Conservation (phyloP, 176 grass and related monocot species). For the Metroxylon sagu region DNA sequence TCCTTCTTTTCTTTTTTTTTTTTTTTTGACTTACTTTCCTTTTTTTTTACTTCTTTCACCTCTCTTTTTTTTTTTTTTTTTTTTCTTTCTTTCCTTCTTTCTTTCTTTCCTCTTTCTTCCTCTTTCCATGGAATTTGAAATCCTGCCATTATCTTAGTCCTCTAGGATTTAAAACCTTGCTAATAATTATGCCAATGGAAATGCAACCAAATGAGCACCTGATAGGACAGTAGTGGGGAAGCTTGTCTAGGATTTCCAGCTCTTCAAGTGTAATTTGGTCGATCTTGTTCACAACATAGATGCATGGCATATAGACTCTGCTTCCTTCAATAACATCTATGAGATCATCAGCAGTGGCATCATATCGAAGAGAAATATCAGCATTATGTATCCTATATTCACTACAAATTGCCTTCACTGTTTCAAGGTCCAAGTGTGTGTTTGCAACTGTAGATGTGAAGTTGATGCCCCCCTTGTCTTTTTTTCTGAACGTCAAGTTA, state of each 20-base stretch:
- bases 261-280: conserved; percentile 97
- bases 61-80: no score
- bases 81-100: no score
- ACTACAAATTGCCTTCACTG: conserved; percentile 88
- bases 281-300: conserved; percentile 93
- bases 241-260: conserved; percentile 93
- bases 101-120: no score
- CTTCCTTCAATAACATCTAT: conserved; percentile 98
- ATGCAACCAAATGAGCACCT: conserved; percentile 22
- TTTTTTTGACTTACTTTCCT: no score
- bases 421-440: conserved; percentile 88
- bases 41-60: no score
- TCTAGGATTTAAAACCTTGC: no score
- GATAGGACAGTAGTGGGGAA: conserved; percentile 95
- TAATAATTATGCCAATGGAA: no score
- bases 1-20: no score
- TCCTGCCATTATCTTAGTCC: no score
- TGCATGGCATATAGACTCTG: conserved; percentile 89
- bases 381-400: conserved; percentile 99
- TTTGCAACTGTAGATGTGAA: conserved; percentile 88
- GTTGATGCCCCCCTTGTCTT: conserved; percentile 96
- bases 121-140: no score
- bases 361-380: conserved; percentile 78
- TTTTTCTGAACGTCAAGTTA: conserved; percentile 82
- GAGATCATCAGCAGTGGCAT: conserved; percentile 95